phyloP scores from a whole-genome alignment of 1,284 basidiomycete genomes.

The Butyriboletus regius region DNA sequence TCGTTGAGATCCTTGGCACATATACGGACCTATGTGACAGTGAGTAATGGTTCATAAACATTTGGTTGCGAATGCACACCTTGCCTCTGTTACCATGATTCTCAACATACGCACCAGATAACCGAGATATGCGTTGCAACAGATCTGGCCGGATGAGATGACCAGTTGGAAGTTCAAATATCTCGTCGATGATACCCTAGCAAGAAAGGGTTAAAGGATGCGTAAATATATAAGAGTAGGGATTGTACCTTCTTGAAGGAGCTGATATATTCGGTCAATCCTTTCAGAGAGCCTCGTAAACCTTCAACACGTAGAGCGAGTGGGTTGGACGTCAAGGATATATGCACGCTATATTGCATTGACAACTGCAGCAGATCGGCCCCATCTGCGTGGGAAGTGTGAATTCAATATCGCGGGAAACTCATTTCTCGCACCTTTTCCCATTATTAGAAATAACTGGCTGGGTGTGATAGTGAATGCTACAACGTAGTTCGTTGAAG shows the following conservation, averaged over 20 bases:
- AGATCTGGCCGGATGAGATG: constrained; percentile 39
- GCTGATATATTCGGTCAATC: constrained; percentile 40
- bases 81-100: constrained; percentile 40
- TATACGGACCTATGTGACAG: constrained; percentile 45
- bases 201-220: background rate
- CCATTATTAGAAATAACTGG: constrained; percentile 64
- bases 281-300: constrained; percentile 41
- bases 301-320: constrained; percentile 57
- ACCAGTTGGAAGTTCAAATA: constrained; percentile 43
- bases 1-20: constrained; percentile 41
- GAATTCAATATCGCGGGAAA: constrained; percentile 1
- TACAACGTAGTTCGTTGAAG: constrained; percentile 25
- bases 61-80: constrained; percentile 32
- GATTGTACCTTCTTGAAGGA: constrained; percentile 44
- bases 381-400: constrained; percentile 47
- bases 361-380: constrained; percentile 53
- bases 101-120: constrained; percentile 56
- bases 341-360: constrained; percentile 51
- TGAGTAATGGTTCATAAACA: background rate
- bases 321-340: constrained; percentile 51
- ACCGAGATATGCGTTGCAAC: constrained; percentile 58
- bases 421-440: constrained; percentile 47
- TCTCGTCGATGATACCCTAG: constrained; percentile 48
- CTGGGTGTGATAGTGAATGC: constrained; percentile 51
- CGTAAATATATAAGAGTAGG: background rate